Base-by-base conservation (phyloP, 73 alveolate species). In the Paramecium biaurelia region DNA sequence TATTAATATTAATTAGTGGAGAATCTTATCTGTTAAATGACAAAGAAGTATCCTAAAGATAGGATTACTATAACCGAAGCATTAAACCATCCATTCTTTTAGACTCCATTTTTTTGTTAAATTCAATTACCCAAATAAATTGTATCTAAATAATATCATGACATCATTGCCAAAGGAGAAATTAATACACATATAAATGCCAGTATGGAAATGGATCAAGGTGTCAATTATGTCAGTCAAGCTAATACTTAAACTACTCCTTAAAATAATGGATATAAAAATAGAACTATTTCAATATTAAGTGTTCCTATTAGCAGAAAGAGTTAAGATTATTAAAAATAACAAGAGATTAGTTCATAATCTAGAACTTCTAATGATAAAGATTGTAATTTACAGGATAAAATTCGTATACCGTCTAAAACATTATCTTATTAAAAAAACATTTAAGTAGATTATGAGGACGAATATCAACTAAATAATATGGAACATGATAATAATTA, bases 201-300 rank as follows among this genome's bases (percentile, higher is more conserved):
- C 1, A 74, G 87, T 74, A 74, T 74, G 87, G 87, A 74, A 37
- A 37, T 74, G 87, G 87, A 41, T 41, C n/a, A 41, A 34, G 87
- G 63, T 37, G 84, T 63, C 2, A 63, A 63, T 63, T 63, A 63
- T 63, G 84, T 63, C 11, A 63, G 84, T 30, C 9, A 63, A 63
- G 84, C 84, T 63, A 63, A 63, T 63, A 63, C 84, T 14, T 26
- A 63, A 63, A 63, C 84, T 1, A 63, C 84, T 30, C 84, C 84
- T 30, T 12, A 63, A 63, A 63, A 63, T 26, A 63, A 30, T 30
- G 84, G 49, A 26, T 30, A 63, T 63, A 63, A 63, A 63, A 63
- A 63, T 26, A 63, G 84, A 26, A 63, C 84, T 12, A 63, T 63
- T 14, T 63, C 84, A 2, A 63, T 63, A 63, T 26, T 63, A 7